Base-by-base conservation (phyloP, 306 rosid species). In the Leucaena leucocephala region DNA sequence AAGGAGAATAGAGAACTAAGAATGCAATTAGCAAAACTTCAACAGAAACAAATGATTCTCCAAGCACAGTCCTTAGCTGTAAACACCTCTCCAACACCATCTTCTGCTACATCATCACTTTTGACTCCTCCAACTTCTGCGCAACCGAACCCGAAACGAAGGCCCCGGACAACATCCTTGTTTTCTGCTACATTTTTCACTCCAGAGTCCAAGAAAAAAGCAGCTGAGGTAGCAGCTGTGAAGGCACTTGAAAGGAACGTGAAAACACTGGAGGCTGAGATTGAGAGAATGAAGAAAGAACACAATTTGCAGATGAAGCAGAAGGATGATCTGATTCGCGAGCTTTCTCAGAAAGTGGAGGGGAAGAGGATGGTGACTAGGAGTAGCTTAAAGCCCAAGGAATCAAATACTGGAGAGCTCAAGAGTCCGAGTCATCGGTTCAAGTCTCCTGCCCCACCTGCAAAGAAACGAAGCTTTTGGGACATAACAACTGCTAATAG, bases 401-500 rank as follows among this genome's bases (percentile, higher is more conserved):
- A 89, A 68, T 74, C 88, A 66, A 86, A 72, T 87, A 80, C 76
- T 3, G 89, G 94, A 48, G 98, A 91, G 44, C 55, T 90, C 63
- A 95, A 84, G 90, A 90, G 94, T 77, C 96, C 96, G 7, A 78
- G 84, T 70, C 91, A 88, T 74, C 97, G 98, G 12, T 91, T 92
- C 73, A 85, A 84, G 75, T 95, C 98, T 49, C 98, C 98, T 12
- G 91, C 73, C 52, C 89, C 92, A 16, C 84, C 93, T 67, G 92
- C 92, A 43, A 95, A 92, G 76, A 95, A 95, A 82, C 84, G 98
- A 83, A 92, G 98, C 86, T 89, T 91, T 85, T 95, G 98, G 98
- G 98, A 95, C 88, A 95, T 92, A 85, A 86, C 98, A 59, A 85
- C 97, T 2, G 82, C 87, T 55, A 92, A 82, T 77, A 95, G 98